These are phyloP conservation scores for Pulveroboletus sp. DNA, from an alignment of 768 basidiomycete genomes.

Conservation along the genomic window DNA sequence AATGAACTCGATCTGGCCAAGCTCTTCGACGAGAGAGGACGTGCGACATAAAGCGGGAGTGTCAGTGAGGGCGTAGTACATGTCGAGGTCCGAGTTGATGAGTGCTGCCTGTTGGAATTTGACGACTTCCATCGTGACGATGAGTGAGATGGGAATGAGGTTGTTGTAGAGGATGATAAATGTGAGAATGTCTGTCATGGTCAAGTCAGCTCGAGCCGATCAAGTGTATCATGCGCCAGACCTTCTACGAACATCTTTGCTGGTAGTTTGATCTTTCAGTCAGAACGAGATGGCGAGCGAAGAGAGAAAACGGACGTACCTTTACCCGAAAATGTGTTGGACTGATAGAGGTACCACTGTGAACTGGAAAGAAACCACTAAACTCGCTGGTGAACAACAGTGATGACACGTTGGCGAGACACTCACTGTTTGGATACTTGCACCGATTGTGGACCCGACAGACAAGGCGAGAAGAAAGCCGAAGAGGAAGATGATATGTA, in stretches of 20 bases:
- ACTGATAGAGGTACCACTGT: slow-evolving; percentile 87
- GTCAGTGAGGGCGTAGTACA: slow-evolving; percentile 95
- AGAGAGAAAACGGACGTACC: slow-evolving; percentile 39
- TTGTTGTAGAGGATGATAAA: slow-evolving; percentile 99
- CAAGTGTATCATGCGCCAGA: slow-evolving; percentile 23
- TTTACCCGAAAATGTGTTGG: slow-evolving; percentile 53
- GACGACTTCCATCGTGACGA: slow-evolving; percentile 99
- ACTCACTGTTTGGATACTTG: slow-evolving; percentile 75
- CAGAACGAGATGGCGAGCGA: not conserved
- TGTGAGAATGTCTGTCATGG: slow-evolving; percentile 77
- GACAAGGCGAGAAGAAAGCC: slow-evolving; percentile 82
- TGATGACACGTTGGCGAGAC: not conserved
- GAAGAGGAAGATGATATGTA: slow-evolving; percentile 94
- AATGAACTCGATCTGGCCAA: slow-evolving; percentile 96
- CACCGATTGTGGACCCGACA: slow-evolving; percentile 87
- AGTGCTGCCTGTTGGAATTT: slow-evolving; percentile 97
- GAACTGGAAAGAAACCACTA: slow-evolving; percentile 82
- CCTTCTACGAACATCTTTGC: slow-evolving; percentile 83
- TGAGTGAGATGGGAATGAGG: slow-evolving; percentile 96
- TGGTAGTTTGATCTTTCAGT: slow-evolving; percentile 21
- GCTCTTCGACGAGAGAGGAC: slow-evolving; percentile 94
- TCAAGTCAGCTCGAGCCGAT: slow-evolving; percentile 5
- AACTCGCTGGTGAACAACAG: slow-evolving; percentile 1
- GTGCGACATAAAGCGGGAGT: slow-evolving; percentile 98
- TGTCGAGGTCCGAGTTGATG: slow-evolving; percentile 97